Evolutionary conservation across 768 basidiomycete genomes (phyloP).

Genomic region (Trametes coccinea): DNA sequence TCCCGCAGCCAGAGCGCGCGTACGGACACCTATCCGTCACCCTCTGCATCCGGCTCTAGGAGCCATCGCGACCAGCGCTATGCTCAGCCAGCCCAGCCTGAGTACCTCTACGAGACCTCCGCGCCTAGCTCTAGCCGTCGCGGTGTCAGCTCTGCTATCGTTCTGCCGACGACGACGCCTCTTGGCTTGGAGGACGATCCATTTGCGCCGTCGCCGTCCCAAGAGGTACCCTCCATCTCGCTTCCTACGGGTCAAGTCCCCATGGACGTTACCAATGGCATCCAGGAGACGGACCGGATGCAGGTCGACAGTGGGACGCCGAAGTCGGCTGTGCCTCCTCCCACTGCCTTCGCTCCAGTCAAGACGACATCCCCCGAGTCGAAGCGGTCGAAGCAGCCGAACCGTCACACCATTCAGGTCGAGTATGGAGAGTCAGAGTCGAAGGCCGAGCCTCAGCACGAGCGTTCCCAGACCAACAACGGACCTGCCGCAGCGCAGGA

Average conservation of each 20-base stretch:
- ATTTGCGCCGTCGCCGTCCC: conserved; percentile 52
- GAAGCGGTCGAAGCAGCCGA: conserved; percentile 52
- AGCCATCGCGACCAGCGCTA: conserved; percentile 50
- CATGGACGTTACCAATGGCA: conserved; percentile 2
- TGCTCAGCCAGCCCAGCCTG: conserved; percentile 48
- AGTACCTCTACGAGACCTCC: conserved; percentile 75
- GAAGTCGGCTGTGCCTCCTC: conserved; percentile 12
- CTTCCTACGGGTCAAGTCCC: not conserved
- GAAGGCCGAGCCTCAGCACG: conserved; percentile 19
- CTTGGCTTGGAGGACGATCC: conserved; percentile 65
- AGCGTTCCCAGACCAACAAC: conserved; percentile 13
- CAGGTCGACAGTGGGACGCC: conserved; percentile 14
- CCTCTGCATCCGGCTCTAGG: conserved; percentile 33
- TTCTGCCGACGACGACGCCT: conserved; percentile 43
- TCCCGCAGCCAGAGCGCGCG: conserved; percentile 57
- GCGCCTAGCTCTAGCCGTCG: conserved; percentile 48
- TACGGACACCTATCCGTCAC: conserved; percentile 43
- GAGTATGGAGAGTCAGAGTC: conserved; percentile 79
- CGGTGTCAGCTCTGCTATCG: conserved; percentile 44
- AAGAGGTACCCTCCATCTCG: conserved; percentile 28
- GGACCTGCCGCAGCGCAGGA: conserved; percentile 7
- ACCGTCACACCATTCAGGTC: conserved; percentile 94
- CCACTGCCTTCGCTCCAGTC: conserved; percentile 29
- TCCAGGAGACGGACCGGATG: conserved; percentile 13
- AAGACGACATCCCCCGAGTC: conserved; percentile 46